Percentiles rank a stretch among this genome's conserved stretches.
These are phyloP conservation scores for Porpolomopsis calyptriformis DNA, from an alignment of 768 basidiomycete species.

Conservation along the genomic window DNA sequence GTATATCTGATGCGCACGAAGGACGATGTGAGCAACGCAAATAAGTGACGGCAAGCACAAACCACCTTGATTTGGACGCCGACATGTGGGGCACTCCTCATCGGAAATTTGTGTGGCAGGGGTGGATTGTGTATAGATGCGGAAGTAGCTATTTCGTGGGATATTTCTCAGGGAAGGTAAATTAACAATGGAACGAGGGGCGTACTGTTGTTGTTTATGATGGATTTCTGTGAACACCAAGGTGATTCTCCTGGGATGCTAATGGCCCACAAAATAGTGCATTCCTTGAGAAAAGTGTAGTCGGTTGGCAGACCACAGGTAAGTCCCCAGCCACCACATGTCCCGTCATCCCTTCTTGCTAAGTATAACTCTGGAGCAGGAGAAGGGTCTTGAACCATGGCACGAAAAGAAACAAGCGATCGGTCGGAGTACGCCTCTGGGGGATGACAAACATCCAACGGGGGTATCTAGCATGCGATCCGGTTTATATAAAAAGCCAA, in stretches of 20 bases:
- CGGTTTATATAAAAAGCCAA: too few species aligned
- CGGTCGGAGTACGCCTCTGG: conserved; percentile 39
- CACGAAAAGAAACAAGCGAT: conserved; percentile 61
- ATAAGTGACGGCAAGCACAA: conserved; percentile 4
- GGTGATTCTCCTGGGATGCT: conserved; percentile 57
- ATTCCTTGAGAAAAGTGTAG: conserved; percentile 48
- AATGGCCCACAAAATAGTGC: conserved; percentile 60
- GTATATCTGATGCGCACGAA: conserved; percentile 48
- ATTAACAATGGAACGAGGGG: neutral
- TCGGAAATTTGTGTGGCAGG: conserved; percentile 55
- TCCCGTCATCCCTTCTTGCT: conserved; percentile 29
- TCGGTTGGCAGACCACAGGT: conserved; percentile 21
- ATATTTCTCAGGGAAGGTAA: neutral
- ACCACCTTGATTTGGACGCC: conserved; percentile 66
- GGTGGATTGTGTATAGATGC: conserved; percentile 6
- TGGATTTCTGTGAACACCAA: conserved; percentile 36
- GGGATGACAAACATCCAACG: conserved; percentile 36
- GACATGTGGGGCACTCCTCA: conserved; percentile 42
- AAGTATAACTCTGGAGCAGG: conserved; percentile 64
- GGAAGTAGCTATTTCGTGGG: neutral
- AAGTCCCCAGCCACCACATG: conserved; percentile 72
- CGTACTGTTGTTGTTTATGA: conserved; percentile 1
- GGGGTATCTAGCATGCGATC: conserved; percentile 40
- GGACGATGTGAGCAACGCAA: neutral
- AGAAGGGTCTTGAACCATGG: conserved; percentile 79